These are phyloP conservation scores for Lepraria neglecta DNA, from an alignment of 495 filamentous ascomycete genomes.

Conservation along the genomic window DNA sequence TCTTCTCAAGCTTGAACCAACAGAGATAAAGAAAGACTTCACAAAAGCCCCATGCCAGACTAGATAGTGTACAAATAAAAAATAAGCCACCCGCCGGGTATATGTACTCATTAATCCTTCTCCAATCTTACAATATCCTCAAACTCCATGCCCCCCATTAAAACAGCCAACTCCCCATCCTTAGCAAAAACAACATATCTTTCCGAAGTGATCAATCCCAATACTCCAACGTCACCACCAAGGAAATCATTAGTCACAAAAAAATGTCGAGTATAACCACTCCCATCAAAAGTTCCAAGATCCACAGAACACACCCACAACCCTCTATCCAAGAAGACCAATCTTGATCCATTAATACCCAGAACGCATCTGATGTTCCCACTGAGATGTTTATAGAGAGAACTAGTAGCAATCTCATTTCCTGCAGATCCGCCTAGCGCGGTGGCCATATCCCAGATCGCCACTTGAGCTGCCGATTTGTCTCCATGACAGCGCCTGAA, in stretches of 20 bases:
- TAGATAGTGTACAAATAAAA: no score
- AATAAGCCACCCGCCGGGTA: no score
- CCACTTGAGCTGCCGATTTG: no score
- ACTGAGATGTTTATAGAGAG: slow-evolving; percentile 21
- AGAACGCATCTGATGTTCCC: slow-evolving; percentile 9
- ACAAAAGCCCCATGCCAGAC: no score
- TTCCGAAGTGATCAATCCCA: slow-evolving; percentile 5
- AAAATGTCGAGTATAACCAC: slow-evolving; percentile 21
- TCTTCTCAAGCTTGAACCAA: no score
- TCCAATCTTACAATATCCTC: slow-evolving; percentile 6
- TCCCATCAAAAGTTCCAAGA: slow-evolving; percentile 15
- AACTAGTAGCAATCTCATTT: no score
- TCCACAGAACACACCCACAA: slow-evolving; percentile 32
- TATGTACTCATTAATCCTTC: no score
- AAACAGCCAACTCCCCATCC: slow-evolving; percentile 16
- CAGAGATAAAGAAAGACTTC: no score
- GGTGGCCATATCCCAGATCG: no score
- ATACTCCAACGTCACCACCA: slow-evolving; percentile 4
- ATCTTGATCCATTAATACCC: slow-evolving; percentile 19
- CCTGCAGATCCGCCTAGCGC: no score
- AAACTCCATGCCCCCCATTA: slow-evolving; percentile 18
- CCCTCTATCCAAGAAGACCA: slow-evolving; percentile 30
- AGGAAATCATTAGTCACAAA: slow-evolving; percentile 23
- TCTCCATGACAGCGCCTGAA: no score
- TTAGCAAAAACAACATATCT: slow-evolving; percentile 17